phyloP scores from a whole-genome alignment of 2,329 filamentous ascomycete species.

The Cercospora citrullina region DNA sequence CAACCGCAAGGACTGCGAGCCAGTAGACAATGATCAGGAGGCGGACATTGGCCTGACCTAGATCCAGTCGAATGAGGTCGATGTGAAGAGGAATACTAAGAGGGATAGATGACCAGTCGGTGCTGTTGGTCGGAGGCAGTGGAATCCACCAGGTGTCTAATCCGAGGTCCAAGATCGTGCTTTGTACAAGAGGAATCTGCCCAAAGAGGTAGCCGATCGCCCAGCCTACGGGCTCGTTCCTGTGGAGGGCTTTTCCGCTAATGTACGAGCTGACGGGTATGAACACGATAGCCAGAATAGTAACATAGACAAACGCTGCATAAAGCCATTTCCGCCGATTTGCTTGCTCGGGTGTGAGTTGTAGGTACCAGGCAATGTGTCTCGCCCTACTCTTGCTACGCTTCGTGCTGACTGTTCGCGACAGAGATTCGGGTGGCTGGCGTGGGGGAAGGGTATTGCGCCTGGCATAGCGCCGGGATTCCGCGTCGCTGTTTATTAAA shows the following conservation, averaged over 20 bases:
- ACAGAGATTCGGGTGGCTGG: slow-evolving; percentile 13
- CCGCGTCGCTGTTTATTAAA: slow-evolving; percentile 11
- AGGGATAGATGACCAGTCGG: slow-evolving; percentile 11
- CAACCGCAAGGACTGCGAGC: slow-evolving; percentile 64
- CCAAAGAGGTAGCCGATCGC: slow-evolving; percentile 86
- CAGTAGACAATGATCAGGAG: slow-evolving; percentile 76
- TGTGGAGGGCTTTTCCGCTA: slow-evolving; percentile 63
- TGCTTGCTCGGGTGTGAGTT: slow-evolving; percentile 77
- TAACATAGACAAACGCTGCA: slow-evolving; percentile 72
- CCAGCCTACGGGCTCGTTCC: slow-evolving; percentile 86
- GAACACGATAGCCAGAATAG: slow-evolving; percentile 66
- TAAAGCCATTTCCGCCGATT: slow-evolving; percentile 78
- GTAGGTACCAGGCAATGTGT: slow-evolving; percentile 71
- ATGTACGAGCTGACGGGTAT: slow-evolving; percentile 72
- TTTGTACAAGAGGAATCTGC: slow-evolving; percentile 69
- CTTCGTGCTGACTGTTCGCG: slow-evolving; percentile 10
- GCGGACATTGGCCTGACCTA: slow-evolving; percentile 80
- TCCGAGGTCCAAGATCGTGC: slow-evolving; percentile 66
- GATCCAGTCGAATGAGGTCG: slow-evolving; percentile 60
- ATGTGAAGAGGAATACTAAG: slow-evolving; percentile 52
- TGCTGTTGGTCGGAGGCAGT: slow-evolving; percentile 56
- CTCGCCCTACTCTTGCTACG: slow-evolving; percentile 58
- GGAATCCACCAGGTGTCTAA: slow-evolving; percentile 81
- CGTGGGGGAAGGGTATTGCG: slow-evolving; percentile 32
- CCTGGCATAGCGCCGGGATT: slow-evolving; percentile 18